Percentiles rank a stretch among this genome's conserved stretches.
Conservation (phyloP, 2,329 filamentous ascomycete genomes). For the Xylariaceae sp. region DNA sequence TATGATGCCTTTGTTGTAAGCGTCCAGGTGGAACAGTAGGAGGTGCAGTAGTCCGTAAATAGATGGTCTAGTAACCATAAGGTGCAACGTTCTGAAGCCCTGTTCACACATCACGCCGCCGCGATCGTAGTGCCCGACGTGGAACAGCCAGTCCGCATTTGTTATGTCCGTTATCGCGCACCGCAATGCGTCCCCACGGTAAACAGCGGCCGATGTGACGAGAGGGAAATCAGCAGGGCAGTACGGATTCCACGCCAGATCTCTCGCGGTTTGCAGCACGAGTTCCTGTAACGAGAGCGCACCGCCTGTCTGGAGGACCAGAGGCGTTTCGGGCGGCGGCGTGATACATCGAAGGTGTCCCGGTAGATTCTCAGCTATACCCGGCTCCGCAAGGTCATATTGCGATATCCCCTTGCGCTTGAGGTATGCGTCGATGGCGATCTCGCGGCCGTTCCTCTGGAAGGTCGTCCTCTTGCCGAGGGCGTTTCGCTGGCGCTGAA, state of each 20-base stretch:
- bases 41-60: conserved; percentile 28
- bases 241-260: conserved; percentile 29
- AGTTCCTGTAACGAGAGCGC: conserved; percentile 29
- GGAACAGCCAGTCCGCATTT: conserved; percentile 29
- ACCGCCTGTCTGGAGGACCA: conserved; percentile 22
- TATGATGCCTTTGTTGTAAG: conserved; percentile 26
- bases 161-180: conserved; percentile 30
- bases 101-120: conserved; percentile 28
- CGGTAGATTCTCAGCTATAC: conserved; percentile 25
- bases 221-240: conserved; percentile 27
- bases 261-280: conserved; percentile 26
- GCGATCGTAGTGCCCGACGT: conserved; percentile 24
- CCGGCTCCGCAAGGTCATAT: conserved; percentile 39
- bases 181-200: conserved; percentile 27
- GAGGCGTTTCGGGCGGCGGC: conserved; percentile 26
- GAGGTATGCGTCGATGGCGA: conserved; percentile 47
- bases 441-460: conserved; percentile 46
- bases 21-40: conserved; percentile 26
- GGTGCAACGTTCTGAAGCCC: conserved; percentile 26
- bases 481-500: conserved; percentile 48
- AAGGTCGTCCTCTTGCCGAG: conserved; percentile 49
- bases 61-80: conserved; percentile 26
- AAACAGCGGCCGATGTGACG: conserved; percentile 25
- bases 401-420: conserved; percentile 50
- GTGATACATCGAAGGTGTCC: conserved; percentile 28